These are phyloP conservation scores for Psidium guajava DNA, from an alignment of 345 rosid species.

Conservation along the genomic window DNA sequence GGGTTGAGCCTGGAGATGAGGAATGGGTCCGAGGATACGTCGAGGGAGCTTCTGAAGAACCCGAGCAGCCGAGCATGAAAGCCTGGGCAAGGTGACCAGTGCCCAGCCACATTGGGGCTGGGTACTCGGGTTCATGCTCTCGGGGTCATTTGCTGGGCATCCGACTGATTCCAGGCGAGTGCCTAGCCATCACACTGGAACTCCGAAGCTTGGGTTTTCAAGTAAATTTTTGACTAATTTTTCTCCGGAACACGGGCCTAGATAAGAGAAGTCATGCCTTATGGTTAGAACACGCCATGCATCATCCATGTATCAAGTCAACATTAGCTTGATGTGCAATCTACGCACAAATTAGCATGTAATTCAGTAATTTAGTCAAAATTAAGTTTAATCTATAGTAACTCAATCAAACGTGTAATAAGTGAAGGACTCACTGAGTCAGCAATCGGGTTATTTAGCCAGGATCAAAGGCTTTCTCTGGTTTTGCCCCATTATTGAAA, in stretches of 20 bases:
- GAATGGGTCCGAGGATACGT: background rate
- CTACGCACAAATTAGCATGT: background rate
- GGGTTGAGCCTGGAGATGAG: background rate
- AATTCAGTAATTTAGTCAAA: background rate
- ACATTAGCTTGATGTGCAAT: background rate
- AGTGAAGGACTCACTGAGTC: background rate
- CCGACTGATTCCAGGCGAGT: background rate
- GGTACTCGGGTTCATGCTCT: background rate
- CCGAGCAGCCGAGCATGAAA: background rate
- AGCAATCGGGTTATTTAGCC: background rate
- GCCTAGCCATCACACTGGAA: background rate
- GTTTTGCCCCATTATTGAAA: background rate
- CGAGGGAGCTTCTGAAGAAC: background rate
- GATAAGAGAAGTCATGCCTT: background rate
- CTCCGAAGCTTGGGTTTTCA: background rate
- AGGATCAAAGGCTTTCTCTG: background rate
- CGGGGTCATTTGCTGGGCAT: background rate
- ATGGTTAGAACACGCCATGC: background rate
- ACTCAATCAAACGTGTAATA: background rate
- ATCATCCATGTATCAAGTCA: background rate
- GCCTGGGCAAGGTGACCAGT: background rate
- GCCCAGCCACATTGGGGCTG: background rate
- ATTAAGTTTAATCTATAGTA: background rate
- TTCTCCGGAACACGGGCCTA: background rate
- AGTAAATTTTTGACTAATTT: background rate